These are phyloP conservation scores for Coemansia erecta DNA, from an alignment of 192 early-diverging fungal species.

Conservation along the genomic window DNA sequence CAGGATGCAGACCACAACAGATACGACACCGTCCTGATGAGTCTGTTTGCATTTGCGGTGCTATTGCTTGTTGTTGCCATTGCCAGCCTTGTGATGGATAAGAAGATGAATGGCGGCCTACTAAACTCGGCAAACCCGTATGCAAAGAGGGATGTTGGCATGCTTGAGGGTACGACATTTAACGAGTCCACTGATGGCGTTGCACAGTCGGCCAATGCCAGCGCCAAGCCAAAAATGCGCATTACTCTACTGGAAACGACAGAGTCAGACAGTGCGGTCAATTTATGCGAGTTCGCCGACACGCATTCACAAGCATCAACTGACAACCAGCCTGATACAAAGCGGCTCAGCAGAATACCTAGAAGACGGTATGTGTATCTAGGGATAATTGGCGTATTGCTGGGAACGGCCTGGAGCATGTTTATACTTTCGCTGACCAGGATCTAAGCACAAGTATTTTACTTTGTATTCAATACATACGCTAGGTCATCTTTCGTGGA, in stretches of 20 bases:
- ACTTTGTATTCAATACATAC: neutral
- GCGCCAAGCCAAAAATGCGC: no score
- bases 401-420: constrained; percentile 36
- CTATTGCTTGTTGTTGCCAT: constrained; percentile 35
- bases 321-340: neutral
- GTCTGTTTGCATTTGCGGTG: constrained; percentile 40
- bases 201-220: no score
- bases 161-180: constrained; percentile 3
- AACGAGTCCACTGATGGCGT: neutral
- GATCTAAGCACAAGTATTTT: constrained; percentile 12
- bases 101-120: constrained; percentile 20
- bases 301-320: neutral
- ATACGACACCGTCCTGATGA: constrained; percentile 51
- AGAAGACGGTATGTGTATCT: constrained; percentile 39
- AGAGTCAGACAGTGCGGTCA: no score
- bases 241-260: no score
- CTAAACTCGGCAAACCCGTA: constrained; percentile 48
- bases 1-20: constrained; percentile 52
- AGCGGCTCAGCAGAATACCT: constrained; percentile 10
- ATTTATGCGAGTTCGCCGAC: neutral
- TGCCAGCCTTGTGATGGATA: constrained; percentile 26
- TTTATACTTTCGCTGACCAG: constrained; percentile 35
- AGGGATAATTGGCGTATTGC: constrained; percentile 34
- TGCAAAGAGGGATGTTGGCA: neutral
- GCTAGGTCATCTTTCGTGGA: constrained; percentile 33